Percentiles rank a stretch among this genome's conserved stretches.
phyloP scores from a whole-genome alignment of 208 protist genomes.

The Polymyxa betae region DNA sequence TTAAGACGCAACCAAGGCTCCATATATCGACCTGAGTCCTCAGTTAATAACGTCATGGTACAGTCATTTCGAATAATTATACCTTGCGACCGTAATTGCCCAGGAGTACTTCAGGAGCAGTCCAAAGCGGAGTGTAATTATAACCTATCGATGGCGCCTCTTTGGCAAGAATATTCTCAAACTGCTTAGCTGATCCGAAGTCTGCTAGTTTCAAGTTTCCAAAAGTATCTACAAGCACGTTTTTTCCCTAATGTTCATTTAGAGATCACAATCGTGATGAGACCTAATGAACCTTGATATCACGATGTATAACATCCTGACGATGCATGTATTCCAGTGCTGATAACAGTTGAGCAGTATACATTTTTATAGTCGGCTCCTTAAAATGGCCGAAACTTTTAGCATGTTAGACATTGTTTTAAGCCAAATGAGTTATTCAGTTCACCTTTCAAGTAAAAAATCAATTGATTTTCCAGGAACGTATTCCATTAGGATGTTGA shows the following conservation, averaged over 20 bases:
- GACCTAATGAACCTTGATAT: slow-evolving; percentile 56
- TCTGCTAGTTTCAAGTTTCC: slow-evolving; percentile 60
- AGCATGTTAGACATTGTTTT: background rate
- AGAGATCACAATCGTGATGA: background rate
- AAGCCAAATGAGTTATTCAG: background rate
- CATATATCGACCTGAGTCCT: slow-evolving; percentile 57
- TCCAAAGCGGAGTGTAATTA: slow-evolving; percentile 62
- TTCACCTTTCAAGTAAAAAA: slow-evolving; percentile 46
- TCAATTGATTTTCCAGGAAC: slow-evolving; percentile 59
- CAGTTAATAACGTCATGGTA: background rate
- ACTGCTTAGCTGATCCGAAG: slow-evolving; percentile 60
- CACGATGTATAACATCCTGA: slow-evolving; percentile 56
- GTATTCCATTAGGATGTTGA: slow-evolving; percentile 63
- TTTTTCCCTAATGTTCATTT: slow-evolving; percentile 50
- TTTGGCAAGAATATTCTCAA: slow-evolving; percentile 53
- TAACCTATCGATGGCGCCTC: slow-evolving; percentile 28
- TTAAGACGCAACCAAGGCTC: slow-evolving; percentile 59
- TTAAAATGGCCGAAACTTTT: slow-evolving; percentile 32
- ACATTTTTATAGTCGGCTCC: background rate
- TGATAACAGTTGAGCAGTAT: slow-evolving; percentile 52
- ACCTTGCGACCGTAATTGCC: slow-evolving; percentile 58
- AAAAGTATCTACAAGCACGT: slow-evolving; percentile 56
- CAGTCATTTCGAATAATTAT: background rate
- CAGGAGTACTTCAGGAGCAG: slow-evolving; percentile 57
- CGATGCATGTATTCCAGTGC: slow-evolving; percentile 57